These are phyloP conservation scores for Fraxinus sp. DNA, from an alignment of 305 asterid genomes.

Conservation along the genomic window DNA sequence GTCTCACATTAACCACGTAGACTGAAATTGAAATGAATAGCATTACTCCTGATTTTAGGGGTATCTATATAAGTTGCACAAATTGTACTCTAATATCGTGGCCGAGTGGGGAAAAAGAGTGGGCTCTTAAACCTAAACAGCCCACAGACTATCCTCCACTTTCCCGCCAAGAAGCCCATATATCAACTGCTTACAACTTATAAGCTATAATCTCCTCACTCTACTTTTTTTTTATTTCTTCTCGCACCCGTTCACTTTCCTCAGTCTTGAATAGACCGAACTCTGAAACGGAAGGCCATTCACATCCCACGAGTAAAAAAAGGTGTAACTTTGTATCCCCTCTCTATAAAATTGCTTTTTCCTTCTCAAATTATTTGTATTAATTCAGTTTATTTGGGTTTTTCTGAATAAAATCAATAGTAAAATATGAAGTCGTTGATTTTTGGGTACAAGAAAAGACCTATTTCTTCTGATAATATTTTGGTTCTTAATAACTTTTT, in stretches of 20 bases:
- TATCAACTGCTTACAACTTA: too few relatives aligned
- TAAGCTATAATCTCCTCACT: background rate
- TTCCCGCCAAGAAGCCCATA: slow-evolving; percentile 48
- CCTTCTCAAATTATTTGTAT: background rate
- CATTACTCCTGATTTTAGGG: too few relatives aligned
- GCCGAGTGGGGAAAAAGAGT: background rate
- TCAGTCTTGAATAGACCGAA: slow-evolving; percentile 6
- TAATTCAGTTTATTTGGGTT: background rate
- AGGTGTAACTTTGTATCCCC: slow-evolving; percentile 3
- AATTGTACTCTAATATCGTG: background rate
- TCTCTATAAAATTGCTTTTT: slow-evolving; percentile 4
- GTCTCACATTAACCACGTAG: too few relatives aligned
- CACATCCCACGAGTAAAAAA: slow-evolving; percentile 15
- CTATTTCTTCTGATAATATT: slow-evolving; percentile 16
- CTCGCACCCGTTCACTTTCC: slow-evolving; percentile 18
- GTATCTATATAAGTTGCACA: too few relatives aligned
- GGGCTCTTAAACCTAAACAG: background rate
- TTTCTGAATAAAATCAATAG: background rate
- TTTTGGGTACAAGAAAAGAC: background rate
- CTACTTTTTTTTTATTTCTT: background rate
- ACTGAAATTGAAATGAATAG: too few relatives aligned
- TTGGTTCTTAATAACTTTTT: slow-evolving; percentile 25
- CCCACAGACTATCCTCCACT: background rate
- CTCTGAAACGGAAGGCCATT: slow-evolving; percentile 6
- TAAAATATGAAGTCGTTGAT: background rate